Percentiles rank a stretch among this genome's conserved stretches.
phyloP scores from a whole-genome alignment of 768 basidiomycete genomes.

The Boletus pseudopeckii region DNA sequence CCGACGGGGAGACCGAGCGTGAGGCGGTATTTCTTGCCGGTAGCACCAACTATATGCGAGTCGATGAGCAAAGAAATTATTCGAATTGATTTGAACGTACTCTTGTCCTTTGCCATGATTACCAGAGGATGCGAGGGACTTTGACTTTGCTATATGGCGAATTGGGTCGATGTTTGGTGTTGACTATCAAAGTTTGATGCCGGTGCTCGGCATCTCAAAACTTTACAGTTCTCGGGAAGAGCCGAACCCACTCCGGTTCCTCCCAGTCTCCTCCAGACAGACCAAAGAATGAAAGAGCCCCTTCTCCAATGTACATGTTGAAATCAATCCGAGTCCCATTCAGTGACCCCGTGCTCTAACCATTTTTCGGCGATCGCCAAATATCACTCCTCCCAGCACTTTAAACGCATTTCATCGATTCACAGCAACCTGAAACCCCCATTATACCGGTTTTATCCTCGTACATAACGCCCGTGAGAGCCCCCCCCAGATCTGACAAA shows the following conservation, averaged over 20 bases:
- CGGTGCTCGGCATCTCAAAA: conserved; percentile 16
- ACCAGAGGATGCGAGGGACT: conserved; percentile 4
- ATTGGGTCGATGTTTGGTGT: not conserved
- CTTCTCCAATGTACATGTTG: too few species aligned
- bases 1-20: conserved; percentile 92
- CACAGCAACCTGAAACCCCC: not conserved
- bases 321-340: too few species aligned
- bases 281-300: too few species aligned
- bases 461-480: not conserved
- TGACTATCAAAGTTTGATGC: conserved; percentile 21
- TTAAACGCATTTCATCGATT: not conserved
- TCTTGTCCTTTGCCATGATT: conserved; percentile 27
- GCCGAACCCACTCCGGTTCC: not conserved
- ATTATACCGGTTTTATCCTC: too few species aligned
- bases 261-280: too few species aligned
- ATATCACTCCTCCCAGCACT: too few species aligned
- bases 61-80: not conserved
- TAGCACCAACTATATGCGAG: conserved; percentile 46
- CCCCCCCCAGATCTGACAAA: too few species aligned
- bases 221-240: conserved; percentile 16
- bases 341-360: too few species aligned
- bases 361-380: too few species aligned
- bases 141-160: not conserved
- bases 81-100: not conserved
- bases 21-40: conserved; percentile 96